phyloP scores from a whole-genome alignment of 2,329 filamentous ascomycete genomes.

The Orbilia brochopaga region DNA sequence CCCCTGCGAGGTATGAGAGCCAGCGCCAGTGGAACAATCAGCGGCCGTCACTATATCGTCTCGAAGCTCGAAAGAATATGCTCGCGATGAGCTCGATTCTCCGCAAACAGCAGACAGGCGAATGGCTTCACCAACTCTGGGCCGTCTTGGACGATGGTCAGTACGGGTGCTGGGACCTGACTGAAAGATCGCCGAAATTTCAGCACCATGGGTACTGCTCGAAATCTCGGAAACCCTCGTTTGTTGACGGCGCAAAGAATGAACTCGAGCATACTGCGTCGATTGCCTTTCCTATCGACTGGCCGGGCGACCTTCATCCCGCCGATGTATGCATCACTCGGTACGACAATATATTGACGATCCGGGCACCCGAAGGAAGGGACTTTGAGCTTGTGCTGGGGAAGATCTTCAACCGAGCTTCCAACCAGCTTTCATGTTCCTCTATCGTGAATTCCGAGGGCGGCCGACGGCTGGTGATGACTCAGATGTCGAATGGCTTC shows the following conservation, averaged over 20 bases:
- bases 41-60: conserved; percentile 8
- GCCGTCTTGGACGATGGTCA: conserved; percentile 24
- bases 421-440: conserved; percentile 22
- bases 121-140: conserved; percentile 26
- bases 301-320: not conserved
- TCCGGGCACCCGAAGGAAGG: not conserved
- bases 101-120: not conserved
- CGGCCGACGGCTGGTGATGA: conserved; percentile 30
- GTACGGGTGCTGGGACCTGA: conserved; percentile 33
- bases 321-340: conserved; percentile 15
- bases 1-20: not conserved
- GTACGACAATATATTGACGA: conserved; percentile 15
- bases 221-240: not conserved
- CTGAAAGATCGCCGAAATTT: conserved; percentile 12
- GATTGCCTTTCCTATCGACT: conserved; percentile 12
- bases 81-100: conserved; percentile 10
- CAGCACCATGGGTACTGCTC: conserved; percentile 25
- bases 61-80: conserved; percentile 21
- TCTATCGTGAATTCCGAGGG: conserved; percentile 12
- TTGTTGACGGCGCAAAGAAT: not conserved
- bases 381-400: conserved; percentile 22
- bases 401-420: conserved; percentile 21
- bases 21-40: not conserved
- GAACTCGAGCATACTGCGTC: conserved; percentile 21
- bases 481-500: conserved; percentile 19